Evolutionary conservation across 192 early-diverging fungal species (phyloP), one percentile per base, ranked within the genome.

Genomic region (Diversispora epigaea): DNA sequence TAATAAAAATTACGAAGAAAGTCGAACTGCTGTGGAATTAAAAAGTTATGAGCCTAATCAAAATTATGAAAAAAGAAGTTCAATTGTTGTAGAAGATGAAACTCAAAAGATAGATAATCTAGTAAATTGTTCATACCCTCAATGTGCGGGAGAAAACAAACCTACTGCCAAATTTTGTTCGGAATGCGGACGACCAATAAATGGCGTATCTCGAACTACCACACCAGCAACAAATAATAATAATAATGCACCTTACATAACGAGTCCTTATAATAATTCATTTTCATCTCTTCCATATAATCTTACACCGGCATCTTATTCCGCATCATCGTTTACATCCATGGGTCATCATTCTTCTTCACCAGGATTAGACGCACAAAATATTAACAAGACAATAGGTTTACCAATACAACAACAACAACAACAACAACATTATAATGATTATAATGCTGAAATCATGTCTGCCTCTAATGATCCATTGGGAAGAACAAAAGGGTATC

Each of bases 151-250:
- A 19, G 85, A 85, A 55, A 86, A 86, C 65, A 86, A 85, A 47
- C 61, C 81, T 3, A 80, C 77, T 9, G 84, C 85, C 17, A 88
- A 88, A 50, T 88, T 88, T 65, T 88, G 87, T 72, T 84, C 83
- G 49, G 87, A 88, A 66, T 88, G 87, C 68, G 87, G 87, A 46
- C 83, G 84, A 50, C 81, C 80, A 0, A 74, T 86, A 49, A 79
- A 77, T 39, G 69, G 64, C 14, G 71, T 76, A 47, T 84, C 81
- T 4, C 73, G 81, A 4, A 71, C 84, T 0, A 77, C 77, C 1
- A 88, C 84, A 32, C 84, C 85, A 8, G 76, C 79, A 2, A 60
- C 74, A 22, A 62, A 68, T 7, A 10, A 49, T 15, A 44, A 41
- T 45, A 41, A 44, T 8, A n/a, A 8, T 45, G 17, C 57, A 7